Percentiles rank a stretch among this genome's conserved stretches.
Evolutionary conservation across 2,329 filamentous ascomycete genomes (phyloP).

Genomic region (Aspergillus tubingensis): DNA sequence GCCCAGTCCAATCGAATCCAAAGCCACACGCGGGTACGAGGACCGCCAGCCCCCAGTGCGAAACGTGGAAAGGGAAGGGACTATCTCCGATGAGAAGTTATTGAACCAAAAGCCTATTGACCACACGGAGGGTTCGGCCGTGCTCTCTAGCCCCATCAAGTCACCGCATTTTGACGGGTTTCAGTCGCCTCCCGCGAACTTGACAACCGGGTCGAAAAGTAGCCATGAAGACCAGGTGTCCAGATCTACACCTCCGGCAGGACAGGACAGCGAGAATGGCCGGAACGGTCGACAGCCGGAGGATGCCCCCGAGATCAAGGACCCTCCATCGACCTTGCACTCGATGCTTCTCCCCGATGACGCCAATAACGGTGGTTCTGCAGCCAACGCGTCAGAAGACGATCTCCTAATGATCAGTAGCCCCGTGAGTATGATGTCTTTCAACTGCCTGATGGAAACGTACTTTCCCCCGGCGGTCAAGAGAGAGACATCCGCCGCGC

Average conservation of each 20-base stretch:
- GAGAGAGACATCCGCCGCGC: neutral
- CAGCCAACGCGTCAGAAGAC: constrained; percentile 8
- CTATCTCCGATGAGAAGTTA: constrained; percentile 1
- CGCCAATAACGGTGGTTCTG: neutral
- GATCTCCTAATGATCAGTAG: constrained; percentile 20
- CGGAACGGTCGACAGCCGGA: constrained; percentile 4
- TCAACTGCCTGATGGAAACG: constrained; percentile 12
- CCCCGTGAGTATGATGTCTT: constrained; percentile 12
- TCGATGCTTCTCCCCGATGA: constrained; percentile 14
- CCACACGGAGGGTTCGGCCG: neutral
- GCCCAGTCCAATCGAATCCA: constrained; percentile 6
- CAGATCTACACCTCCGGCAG: neutral
- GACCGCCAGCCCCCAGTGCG: constrained; percentile 5
- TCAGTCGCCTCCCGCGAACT: constrained; percentile 4
- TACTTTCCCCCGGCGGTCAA: constrained; percentile 3
- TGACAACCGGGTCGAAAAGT: neutral
- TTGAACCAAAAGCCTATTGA: neutral
- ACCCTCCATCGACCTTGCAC: constrained; percentile 5
- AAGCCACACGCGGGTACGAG: neutral
- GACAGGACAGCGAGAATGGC: constrained; percentile 4
- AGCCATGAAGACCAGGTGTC: neutral
- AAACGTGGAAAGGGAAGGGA: neutral
- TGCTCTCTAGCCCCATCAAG: constrained; percentile 17
- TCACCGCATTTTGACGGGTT: constrained; percentile 27
- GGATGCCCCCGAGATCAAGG: neutral